Conservation (phyloP, 2,329 filamentous ascomycete species). For the Lachnellula subtilissima region DNA sequence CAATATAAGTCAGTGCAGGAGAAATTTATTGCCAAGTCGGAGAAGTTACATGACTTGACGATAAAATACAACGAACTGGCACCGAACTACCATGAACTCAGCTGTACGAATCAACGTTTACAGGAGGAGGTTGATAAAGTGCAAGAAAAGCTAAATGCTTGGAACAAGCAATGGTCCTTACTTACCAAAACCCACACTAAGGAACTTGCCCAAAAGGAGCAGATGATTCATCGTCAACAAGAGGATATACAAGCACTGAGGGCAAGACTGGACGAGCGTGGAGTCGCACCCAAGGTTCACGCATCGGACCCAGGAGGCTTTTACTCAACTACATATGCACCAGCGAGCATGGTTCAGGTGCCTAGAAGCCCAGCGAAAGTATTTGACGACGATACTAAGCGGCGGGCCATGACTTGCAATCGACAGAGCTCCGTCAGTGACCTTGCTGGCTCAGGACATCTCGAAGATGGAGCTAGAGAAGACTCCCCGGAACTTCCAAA, state of each 20-base stretch:
- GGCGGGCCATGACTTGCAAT: not conserved
- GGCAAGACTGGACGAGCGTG: not conserved
- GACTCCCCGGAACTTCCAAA: conserved; percentile 7
- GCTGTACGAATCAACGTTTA: conserved; percentile 10
- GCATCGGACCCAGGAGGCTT: not conserved
- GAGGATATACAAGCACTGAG: conserved; percentile 12
- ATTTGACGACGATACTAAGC: not conserved
- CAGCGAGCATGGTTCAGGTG: not conserved
- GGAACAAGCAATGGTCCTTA: not conserved
- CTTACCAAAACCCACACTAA: conserved; percentile 2
- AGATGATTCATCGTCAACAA: conserved; percentile 15
- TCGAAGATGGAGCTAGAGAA: not conserved
- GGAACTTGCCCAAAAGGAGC: conserved; percentile 11
- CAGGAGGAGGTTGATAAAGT: conserved; percentile 9
- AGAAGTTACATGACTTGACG: conserved; percentile 19
- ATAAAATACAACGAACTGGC: too few relatives aligned
- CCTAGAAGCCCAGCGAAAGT: not conserved
- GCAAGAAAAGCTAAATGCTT: conserved; percentile 12
- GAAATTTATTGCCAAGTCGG: conserved; percentile 10
- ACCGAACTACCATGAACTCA: conserved; percentile 7
- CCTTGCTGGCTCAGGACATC: not conserved
- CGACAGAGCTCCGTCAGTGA: not conserved
- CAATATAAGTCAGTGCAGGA: conserved; percentile 7
- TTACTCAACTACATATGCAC: not conserved
- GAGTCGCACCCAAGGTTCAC: not conserved